phyloP scores from a whole-genome alignment of 2,329 filamentous ascomycete species.

The Basipetospora chlamydospora region DNA sequence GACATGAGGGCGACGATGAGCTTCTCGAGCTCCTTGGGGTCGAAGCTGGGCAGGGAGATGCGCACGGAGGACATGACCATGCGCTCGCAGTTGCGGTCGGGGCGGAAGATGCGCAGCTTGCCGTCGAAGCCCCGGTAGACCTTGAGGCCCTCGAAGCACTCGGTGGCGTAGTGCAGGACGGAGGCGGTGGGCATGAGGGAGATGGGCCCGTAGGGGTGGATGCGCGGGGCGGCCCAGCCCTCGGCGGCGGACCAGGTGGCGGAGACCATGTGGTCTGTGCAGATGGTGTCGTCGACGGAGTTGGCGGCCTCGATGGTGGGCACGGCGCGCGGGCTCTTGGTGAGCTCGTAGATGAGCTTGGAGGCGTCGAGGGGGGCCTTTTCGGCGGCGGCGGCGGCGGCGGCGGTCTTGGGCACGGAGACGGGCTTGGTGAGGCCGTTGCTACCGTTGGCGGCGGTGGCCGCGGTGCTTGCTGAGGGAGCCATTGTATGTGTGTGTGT shows the following conservation, averaged over 20 bases:
- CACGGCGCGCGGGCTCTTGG: slow-evolving; percentile 33
- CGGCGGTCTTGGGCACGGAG: too few relatives aligned
- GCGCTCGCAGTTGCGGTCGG: slow-evolving; percentile 54
- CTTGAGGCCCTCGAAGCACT: slow-evolving; percentile 81
- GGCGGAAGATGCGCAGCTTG: slow-evolving; percentile 63
- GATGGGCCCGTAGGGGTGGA: slow-evolving; percentile 65
- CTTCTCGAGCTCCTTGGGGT: slow-evolving; percentile 55
- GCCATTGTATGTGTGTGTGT: slow-evolving; percentile 2
- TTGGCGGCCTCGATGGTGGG: slow-evolving; percentile 33
- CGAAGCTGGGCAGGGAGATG: slow-evolving; percentile 62
- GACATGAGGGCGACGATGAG: slow-evolving; percentile 58
- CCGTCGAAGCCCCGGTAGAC: slow-evolving; percentile 67
- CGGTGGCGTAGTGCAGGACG: slow-evolving; percentile 75
- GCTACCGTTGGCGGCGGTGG: slow-evolving; percentile 7
- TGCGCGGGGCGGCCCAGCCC: slow-evolving; percentile 61
- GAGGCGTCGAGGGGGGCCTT: slow-evolving; percentile 46
- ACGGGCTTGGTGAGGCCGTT: slow-evolving; percentile 8
- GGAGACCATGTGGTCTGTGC: slow-evolving; percentile 82
- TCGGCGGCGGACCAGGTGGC: slow-evolving; percentile 47
- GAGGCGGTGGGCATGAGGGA: slow-evolving; percentile 68
- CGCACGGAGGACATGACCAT: slow-evolving; percentile 45
- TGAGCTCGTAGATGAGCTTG: slow-evolving; percentile 40
- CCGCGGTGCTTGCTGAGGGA: slow-evolving; percentile 7
- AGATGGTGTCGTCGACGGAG: slow-evolving; percentile 36
- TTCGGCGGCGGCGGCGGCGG: slow-evolving; percentile 17